Evolutionary conservation across 768 basidiomycete species (phyloP), one percentile per base, ranked within the genome.

Genomic region (Phanerodontia chrysosporium): DNA sequence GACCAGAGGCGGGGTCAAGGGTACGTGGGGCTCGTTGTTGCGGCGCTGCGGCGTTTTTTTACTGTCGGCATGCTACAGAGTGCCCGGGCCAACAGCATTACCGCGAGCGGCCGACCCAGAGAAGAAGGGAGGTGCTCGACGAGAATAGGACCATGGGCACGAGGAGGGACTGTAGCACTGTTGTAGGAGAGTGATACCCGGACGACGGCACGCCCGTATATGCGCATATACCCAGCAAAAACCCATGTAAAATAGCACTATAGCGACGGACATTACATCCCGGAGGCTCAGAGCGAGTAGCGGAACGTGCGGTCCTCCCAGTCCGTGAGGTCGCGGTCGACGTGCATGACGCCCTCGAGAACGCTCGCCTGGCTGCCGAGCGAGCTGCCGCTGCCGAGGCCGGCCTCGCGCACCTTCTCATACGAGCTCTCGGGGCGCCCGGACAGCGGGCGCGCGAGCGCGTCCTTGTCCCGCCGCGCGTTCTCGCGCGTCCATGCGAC

Each of bases 301-400:
- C 58, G 21, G 30, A 59, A 59, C 3, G 51, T 18, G 9, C n/a
- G 14, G 25, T 59, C 58, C 32, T 59, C 58, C 58, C 58, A 59
- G 45, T 59, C 58, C 18, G 58, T 59, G 29, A 59, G 25, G 35
- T 59, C 58, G n/a, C 53, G 29, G 32, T 59, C 58, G 28, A 59
- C 58, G 9, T 55, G 58, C 58, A 59, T 59, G 39, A 54, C 3
- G 22, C 58, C 58, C n/a, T 58, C 57, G 22, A 45, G 21, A 13
- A 53, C 52, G 25, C 52, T 53, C 22, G 52, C 27, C n/a, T 39
- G 22, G 36, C 52, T 53, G 12, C 39, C 52, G 35, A 16, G 36
- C 49, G 52, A 39, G 51, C 51, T 35, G 22, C 35, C 52, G 51
- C 51, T 35, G 22, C 35, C 52, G 9, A 32, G 30, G n/a, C 9